These are phyloP conservation scores for Fusarium piperis DNA, from an alignment of 2,329 filamentous ascomycete species.

Conservation along the genomic window DNA sequence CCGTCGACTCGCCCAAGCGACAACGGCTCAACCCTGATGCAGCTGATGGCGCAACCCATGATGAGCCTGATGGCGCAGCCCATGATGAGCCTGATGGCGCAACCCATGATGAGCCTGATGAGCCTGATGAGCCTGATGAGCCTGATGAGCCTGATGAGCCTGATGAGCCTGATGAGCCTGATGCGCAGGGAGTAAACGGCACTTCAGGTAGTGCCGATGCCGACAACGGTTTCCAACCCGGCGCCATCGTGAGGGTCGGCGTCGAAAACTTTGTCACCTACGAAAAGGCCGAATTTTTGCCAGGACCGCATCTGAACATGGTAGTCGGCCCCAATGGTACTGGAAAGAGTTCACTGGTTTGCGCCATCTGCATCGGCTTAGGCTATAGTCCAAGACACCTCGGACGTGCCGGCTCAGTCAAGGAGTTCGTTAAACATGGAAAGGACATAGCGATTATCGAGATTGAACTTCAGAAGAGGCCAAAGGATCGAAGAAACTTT, in stretches of 20 bases:
- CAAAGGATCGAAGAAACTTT: conserved; percentile 70
- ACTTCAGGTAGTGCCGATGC: conserved; percentile 22
- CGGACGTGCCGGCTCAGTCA: conserved; percentile 83
- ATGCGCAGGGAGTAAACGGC: conserved; percentile 21
- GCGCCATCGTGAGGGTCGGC: conserved; percentile 88
- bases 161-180: too few relatives aligned
- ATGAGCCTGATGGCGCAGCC: too few relatives aligned
- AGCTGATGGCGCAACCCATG: conserved; percentile 27
- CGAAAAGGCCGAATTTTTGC: conserved; percentile 87
- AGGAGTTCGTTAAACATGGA: conserved; percentile 94
- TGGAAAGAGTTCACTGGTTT: conserved; percentile 96
- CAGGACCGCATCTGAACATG: conserved; percentile 96
- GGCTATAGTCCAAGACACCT: conserved; percentile 85
- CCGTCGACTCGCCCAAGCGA: conserved; percentile 49
- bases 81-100: too few relatives aligned
- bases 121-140: too few relatives aligned
- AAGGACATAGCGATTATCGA: conserved; percentile 82
- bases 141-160: too few relatives aligned
- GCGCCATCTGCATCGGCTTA: conserved; percentile 92
- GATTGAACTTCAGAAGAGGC: conserved; percentile 82
- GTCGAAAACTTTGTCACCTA: conserved; percentile 95
- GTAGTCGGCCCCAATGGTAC: conserved; percentile 99
- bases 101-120: too few relatives aligned
- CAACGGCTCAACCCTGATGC: conserved; percentile 44
- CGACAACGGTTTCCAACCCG: conserved; percentile 67